Evolutionary conservation across 345 rosid species (phyloP), one percentile per base, ranked within the genome.

Genomic region (Linum lewisii): DNA sequence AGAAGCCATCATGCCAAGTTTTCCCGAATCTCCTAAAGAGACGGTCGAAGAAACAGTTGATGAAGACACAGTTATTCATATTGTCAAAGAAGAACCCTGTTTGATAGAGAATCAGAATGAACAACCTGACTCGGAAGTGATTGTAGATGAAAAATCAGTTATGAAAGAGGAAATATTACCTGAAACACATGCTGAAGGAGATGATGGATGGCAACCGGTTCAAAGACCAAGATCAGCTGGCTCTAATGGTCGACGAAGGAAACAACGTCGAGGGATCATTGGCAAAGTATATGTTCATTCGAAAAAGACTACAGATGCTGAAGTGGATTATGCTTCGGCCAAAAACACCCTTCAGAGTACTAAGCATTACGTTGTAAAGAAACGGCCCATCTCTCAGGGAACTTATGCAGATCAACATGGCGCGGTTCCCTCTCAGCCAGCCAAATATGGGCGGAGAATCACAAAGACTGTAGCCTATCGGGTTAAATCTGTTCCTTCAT

Each of bases 141-240:
- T 77, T 69, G 62, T 34, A 23, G 81, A 79, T 34, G 64, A 66
- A 32, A 77, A 77, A 65, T 69, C 70, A 55, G 55, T 68, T 60
- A 42, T 57, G 45, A 68, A 64, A 34, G 66, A 66, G 64, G 77
- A 77, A 61, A 64, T 49, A 60, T 67, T 64, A 26, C 52, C 75
- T 44, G 89, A 84, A 73, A 70, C 77, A 59, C 82, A 66, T 54
- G 77, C 73, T 59, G 95, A 84, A 75, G 88, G 83, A 52, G 93
- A 83, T 68, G 97, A 85, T 71, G 97, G 97, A 49, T 93, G 99
- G 99, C 97, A 93, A 70, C 76, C 97, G 5, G 99, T 83, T 70
- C 99, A 89, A 64, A 85, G 97, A 81, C 87, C 80, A 19, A 84
- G 94, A 74, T 82, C 95, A 60, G 82, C 88, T 73, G 83, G 81